Percentiles rank a stretch among this genome's conserved stretches.
Conservation (phyloP, 768 basidiomycete genomes). For the Boletellus ananas region DNA sequence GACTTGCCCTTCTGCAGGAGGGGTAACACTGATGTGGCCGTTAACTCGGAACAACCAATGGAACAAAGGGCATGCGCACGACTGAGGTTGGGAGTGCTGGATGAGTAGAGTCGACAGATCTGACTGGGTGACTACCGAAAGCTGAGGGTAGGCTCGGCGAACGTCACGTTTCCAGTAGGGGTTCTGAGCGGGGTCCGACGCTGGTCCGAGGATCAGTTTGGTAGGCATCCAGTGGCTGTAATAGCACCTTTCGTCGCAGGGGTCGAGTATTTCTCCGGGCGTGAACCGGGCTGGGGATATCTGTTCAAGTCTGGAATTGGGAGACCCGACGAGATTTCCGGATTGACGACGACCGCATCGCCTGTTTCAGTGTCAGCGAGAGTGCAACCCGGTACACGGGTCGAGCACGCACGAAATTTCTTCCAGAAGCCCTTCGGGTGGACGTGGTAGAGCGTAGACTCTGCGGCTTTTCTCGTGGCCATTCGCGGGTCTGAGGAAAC, state of each 20-base stretch:
- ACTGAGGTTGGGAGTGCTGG: conserved; percentile 62
- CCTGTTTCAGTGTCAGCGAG: conserved; percentile 43
- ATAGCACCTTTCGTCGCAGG: conserved; percentile 81
- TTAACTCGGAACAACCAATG: conserved; percentile 3
- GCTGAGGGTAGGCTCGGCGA: conserved; percentile 86
- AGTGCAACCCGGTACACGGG: not conserved
- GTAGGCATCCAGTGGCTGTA: not conserved
- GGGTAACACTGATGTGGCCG: conserved; percentile 43
- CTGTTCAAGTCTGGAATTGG: conserved; percentile 71
- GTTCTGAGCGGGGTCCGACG: conserved; percentile 83
- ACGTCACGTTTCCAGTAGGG: conserved; percentile 97
- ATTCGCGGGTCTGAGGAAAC: conserved; percentile 36
- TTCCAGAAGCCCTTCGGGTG: conserved; percentile 93
- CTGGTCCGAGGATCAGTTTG: conserved; percentile 35
- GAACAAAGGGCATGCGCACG: conserved; percentile 45
- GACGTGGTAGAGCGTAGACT: conserved; percentile 88
- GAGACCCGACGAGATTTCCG: conserved; percentile 87
- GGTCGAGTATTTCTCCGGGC: conserved; percentile 81
- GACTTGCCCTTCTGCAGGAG: conserved; percentile 46
- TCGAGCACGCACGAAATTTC: conserved; percentile 72
- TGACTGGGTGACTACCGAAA: conserved; percentile 82
- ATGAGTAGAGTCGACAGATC: conserved; percentile 79
- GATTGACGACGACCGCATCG: conserved; percentile 79
- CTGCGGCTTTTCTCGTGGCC: conserved; percentile 77
- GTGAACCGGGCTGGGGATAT: conserved; percentile 83